Conservation (phyloP, 345 rosid genomes). For the Eutrema yunnanense region DNA sequence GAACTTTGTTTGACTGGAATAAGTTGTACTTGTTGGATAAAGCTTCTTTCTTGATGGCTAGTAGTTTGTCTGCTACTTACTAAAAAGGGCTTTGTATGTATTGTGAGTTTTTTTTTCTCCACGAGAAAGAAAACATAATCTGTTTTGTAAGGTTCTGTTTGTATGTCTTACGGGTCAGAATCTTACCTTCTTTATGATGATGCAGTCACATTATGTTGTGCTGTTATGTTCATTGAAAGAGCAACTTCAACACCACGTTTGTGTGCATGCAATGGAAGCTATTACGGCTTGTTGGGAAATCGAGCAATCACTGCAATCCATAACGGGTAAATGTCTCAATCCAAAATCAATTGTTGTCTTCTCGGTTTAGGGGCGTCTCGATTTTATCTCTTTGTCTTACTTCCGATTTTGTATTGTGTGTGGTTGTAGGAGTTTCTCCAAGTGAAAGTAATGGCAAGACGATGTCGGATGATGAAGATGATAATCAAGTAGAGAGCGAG, state of each 20-base stretch:
- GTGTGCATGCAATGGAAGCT: conserved; percentile 90
- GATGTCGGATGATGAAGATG: conserved; percentile 88
- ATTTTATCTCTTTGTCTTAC: not conserved
- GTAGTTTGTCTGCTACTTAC: not conserved
- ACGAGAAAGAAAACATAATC: not conserved
- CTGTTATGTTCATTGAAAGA: conserved; percentile 75
- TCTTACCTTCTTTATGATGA: conserved; percentile 10
- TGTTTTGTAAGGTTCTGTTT: conserved; percentile 9
- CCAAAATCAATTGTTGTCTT: not conserved
- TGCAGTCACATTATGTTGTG: conserved; percentile 73
- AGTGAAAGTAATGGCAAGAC: conserved; percentile 85
- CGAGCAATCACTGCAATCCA: conserved; percentile 65
- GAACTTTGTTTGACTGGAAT: not conserved
- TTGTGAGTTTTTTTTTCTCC: not conserved
- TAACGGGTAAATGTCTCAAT: conserved; percentile 42
- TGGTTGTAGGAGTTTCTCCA: conserved; percentile 56
- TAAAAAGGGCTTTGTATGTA: not conserved
- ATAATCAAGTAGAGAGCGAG: conserved; percentile 68
- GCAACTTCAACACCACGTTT: conserved; percentile 79
- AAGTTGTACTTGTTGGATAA: not conserved
- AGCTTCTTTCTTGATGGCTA: not conserved
- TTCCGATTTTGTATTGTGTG: not conserved
- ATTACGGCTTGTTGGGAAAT: conserved; percentile 86
- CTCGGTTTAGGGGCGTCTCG: not conserved
- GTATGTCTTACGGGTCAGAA: conserved; percentile 1